Conservation (phyloP, 441 rosid genomes). For the Francoa sonchifolia region DNA sequence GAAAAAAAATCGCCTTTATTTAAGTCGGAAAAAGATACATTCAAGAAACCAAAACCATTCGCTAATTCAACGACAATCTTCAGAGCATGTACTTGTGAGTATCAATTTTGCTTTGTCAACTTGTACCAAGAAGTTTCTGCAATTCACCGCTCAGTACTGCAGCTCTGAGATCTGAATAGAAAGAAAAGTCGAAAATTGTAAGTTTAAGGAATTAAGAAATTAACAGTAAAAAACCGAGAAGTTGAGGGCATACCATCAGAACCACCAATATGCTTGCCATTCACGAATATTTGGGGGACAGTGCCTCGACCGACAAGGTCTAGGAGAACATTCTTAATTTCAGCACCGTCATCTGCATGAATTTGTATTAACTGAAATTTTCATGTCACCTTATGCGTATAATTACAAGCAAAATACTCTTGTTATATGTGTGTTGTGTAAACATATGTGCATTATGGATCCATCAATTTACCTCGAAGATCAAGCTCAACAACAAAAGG, state of each 20-base stretch:
- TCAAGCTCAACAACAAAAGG: conserved; percentile 78
- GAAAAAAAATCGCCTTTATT: too few relatives aligned
- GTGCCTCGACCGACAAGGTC: conserved; percentile 68
- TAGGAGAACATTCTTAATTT: conserved; percentile 59
- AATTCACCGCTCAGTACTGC: conserved; percentile 40
- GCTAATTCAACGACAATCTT: background rate
- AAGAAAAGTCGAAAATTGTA: conserved; percentile 1
- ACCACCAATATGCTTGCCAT: conserved; percentile 79
- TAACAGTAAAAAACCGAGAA: too few relatives aligned
- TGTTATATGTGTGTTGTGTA: too few relatives aligned
- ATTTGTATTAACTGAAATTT: background rate
- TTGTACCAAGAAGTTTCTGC: conserved; percentile 43
- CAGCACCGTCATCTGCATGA: conserved; percentile 51
- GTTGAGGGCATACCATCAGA: conserved; percentile 47
- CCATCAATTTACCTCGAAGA: conserved; percentile 44
- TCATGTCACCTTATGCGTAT: too few relatives aligned
- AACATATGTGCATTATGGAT: too few relatives aligned
- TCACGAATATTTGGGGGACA: conserved; percentile 77
- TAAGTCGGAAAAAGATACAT: too few relatives aligned
- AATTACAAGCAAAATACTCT: background rate
- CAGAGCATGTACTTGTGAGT: background rate
- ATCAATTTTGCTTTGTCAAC: conserved; percentile 18
- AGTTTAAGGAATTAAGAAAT: background rate
- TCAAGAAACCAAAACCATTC: too few relatives aligned
- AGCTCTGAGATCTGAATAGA: conserved; percentile 41